These are phyloP conservation scores for Solanum lignicaule DNA, from an alignment of 257 asterid species.

Conservation along the genomic window DNA sequence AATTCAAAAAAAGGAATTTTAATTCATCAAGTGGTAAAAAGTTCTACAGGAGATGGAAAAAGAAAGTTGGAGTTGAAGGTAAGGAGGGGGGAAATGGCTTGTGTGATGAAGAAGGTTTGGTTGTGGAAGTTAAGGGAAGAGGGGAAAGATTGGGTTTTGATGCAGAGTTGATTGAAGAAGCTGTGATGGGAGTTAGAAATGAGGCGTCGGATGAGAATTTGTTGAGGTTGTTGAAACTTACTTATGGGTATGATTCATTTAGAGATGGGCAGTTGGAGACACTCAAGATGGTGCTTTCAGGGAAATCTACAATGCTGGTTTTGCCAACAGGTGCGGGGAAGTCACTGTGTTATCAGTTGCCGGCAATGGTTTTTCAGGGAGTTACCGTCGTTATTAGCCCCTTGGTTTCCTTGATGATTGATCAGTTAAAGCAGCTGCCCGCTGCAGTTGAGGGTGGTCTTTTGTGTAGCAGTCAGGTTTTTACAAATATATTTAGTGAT, in stretches of 20 bases:
- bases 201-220: constrained; percentile 71
- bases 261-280: constrained; percentile 90
- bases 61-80: constrained; percentile 24
- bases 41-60: constrained; percentile 26
- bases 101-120: constrained; percentile 51
- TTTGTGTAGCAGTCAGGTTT: constrained; percentile 82
- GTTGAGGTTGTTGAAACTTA: constrained; percentile 54
- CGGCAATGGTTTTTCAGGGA: constrained; percentile 73
- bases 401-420: constrained; percentile 88
- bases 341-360: constrained; percentile 82
- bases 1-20: constrained; percentile 33
- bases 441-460: constrained; percentile 72
- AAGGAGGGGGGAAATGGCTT: constrained; percentile 28
- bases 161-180: constrained; percentile 38
- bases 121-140: constrained; percentile 26
- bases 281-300: constrained; percentile 68
- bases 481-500: constrained; percentile 3
- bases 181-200: constrained; percentile 53
- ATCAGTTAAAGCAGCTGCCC: constrained; percentile 87
- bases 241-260: constrained; percentile 74
- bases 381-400: constrained; percentile 86
- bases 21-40: constrained; percentile 34
- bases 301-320: constrained; percentile 74
- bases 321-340: constrained; percentile 96
- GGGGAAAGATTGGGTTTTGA: constrained; percentile 19